Evolutionary conservation across 371 early-diverging fungal genomes (phyloP).

Genomic region (Mortierella sp.): DNA sequence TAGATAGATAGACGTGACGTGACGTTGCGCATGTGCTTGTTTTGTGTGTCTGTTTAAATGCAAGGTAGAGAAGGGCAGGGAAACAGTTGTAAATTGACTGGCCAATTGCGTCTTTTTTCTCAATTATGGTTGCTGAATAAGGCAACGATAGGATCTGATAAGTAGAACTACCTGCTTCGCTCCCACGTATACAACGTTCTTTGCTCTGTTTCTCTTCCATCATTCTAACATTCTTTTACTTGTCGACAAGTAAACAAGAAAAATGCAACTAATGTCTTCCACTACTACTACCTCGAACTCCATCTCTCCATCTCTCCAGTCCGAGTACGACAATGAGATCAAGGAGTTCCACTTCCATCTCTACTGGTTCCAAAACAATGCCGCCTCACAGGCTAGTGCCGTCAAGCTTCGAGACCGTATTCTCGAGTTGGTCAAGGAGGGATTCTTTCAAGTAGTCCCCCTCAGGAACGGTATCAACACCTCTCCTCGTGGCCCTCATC

Average conservation of each 20-base stretch:
- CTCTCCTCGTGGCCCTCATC: slow-evolving; percentile 58
- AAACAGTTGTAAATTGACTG: not conserved
- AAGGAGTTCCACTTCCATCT: slow-evolving; percentile 73
- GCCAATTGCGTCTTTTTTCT: slow-evolving; percentile 13
- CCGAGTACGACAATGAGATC: slow-evolving; percentile 62
- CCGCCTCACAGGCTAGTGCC: slow-evolving; percentile 52
- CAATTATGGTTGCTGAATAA: not conserved
- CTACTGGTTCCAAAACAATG: slow-evolving; percentile 66
- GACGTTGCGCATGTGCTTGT: too few species aligned
- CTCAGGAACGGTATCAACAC: slow-evolving; percentile 58
- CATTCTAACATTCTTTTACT: not conserved
- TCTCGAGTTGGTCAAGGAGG: slow-evolving; percentile 54
- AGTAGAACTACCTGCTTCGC: not conserved
- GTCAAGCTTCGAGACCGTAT: slow-evolving; percentile 60
- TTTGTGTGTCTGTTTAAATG: too few species aligned
- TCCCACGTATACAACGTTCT: not conserved
- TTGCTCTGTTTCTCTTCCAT: not conserved
- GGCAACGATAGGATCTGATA: slow-evolving; percentile 3
- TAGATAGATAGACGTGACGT: not conserved
- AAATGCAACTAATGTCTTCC: slow-evolving; percentile 41
- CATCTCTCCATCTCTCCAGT: slow-evolving; percentile 30
- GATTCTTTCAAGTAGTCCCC: slow-evolving; percentile 66
- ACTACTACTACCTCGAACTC: slow-evolving; percentile 8
- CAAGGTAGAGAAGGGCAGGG: too few species aligned
- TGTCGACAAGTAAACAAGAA: not conserved